A percentile compares a stretch with the other conserved stretches of the same genome.
Evolutionary conservation across 228 moss, liverwort and hornwort species (phyloP).

Genomic region (Sphagnum magellanicum): DNA sequence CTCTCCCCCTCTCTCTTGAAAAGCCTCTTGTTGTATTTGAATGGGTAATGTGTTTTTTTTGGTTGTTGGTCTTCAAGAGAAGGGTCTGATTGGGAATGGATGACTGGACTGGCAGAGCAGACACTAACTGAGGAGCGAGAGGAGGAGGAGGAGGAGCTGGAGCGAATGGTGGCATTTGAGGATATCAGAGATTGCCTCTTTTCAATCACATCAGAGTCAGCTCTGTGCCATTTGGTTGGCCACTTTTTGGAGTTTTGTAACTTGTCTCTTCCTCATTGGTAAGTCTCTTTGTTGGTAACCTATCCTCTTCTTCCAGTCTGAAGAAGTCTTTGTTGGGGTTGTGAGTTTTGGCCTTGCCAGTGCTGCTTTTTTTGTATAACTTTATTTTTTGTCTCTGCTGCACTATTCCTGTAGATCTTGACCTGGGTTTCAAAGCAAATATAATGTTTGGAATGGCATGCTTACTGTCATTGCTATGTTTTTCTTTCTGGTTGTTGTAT

Average conservation of each 20-base stretch:
- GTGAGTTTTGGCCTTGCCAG: background rate
- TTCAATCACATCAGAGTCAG: slow-evolving; percentile 55
- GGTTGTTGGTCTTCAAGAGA: background rate
- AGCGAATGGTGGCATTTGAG: slow-evolving; percentile 75
- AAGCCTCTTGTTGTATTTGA: background rate
- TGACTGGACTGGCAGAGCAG: slow-evolving; percentile 35
- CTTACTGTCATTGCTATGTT: background rate
- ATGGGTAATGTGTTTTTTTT: background rate
- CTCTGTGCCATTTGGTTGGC: slow-evolving; percentile 45
- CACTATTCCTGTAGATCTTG: too few species aligned
- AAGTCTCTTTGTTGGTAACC: slow-evolving; percentile 1
- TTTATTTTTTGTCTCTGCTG: too few species aligned
- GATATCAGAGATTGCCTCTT: slow-evolving; percentile 69
- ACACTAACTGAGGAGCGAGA: slow-evolving; percentile 33
- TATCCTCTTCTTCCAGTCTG: background rate
- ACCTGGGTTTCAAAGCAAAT: too few species aligned
- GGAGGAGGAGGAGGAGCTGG: slow-evolving; percentile 65
- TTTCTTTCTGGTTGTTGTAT: slow-evolving; percentile 1
- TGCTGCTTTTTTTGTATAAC: background rate
- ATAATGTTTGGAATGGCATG: too few species aligned
- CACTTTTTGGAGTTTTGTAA: slow-evolving; percentile 76
- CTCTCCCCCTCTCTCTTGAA: background rate
- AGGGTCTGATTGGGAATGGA: slow-evolving; percentile 15
- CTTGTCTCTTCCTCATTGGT: slow-evolving; percentile 71
- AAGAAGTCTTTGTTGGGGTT: background rate